These are phyloP conservation scores for Calocybe gangraenosa DNA, from an alignment of 768 basidiomycete genomes.

Conservation along the genomic window DNA sequence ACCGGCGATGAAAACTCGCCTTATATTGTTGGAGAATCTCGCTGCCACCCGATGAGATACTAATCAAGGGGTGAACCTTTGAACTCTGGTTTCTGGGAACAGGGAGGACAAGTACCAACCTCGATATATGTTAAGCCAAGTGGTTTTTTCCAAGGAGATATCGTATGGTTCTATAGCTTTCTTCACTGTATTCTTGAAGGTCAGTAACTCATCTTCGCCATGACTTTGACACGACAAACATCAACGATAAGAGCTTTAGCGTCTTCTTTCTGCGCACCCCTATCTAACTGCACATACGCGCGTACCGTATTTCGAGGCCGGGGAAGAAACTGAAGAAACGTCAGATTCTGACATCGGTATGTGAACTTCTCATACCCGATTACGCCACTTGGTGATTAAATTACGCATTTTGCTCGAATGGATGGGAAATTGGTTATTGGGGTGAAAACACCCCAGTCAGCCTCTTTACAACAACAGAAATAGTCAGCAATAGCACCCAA, in stretches of 20 bases:
- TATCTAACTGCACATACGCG: not conserved
- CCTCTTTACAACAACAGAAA: not conserved
- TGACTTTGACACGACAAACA: not conserved
- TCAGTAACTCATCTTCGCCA: not conserved
- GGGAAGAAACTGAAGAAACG: not conserved
- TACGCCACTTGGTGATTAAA: not conserved
- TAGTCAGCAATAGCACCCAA: too few relatives aligned
- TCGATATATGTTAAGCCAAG: constrained; percentile 4
- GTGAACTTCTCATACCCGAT: not conserved
- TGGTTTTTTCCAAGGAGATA: constrained; percentile 2
- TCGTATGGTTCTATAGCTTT: not conserved
- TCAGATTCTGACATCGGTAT: not conserved
- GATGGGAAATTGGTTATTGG: constrained; percentile 4
- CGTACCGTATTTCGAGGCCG: constrained; percentile 2
- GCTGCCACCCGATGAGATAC: constrained; percentile 3
- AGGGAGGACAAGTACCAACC: too few relatives aligned
- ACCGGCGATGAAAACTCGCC: constrained; percentile 5
- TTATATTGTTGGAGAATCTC: not conserved
- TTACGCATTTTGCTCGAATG: not conserved
- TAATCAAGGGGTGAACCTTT: not conserved
- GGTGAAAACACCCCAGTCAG: constrained; percentile 3
- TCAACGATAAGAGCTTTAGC: not conserved
- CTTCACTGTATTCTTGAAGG: not conserved
- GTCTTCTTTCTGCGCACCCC: not conserved
- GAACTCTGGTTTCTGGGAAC: not conserved